Percentiles rank a stretch among this genome's conserved stretches.
Evolutionary conservation across 352 stramenopile species (phyloP).

Genomic region (Pythium pyrilobum): DNA sequence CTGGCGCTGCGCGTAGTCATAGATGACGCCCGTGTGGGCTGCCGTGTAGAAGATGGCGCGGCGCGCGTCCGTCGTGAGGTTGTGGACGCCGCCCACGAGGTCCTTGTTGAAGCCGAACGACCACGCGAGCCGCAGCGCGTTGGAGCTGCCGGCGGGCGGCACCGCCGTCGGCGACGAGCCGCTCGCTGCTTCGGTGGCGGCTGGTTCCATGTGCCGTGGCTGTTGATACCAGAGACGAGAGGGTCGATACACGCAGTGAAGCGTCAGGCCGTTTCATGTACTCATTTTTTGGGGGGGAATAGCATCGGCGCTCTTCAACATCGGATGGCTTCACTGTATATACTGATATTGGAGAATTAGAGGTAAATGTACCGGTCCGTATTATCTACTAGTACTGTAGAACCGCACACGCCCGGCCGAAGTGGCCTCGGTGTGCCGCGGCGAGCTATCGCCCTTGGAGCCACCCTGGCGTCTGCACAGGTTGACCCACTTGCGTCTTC

Average conservation of each 20-base stretch:
- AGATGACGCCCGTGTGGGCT: constrained; percentile 90
- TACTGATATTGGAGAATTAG: not conserved
- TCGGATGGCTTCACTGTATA: not conserved
- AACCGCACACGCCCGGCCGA: not conserved
- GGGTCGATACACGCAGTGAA: not conserved
- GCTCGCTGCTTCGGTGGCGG: not conserved
- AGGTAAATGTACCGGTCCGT: not conserved
- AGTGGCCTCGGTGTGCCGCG: not conserved
- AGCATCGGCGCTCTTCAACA: too few relatives aligned
- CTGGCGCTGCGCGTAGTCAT: constrained; percentile 84
- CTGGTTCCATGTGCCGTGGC: too few relatives aligned
- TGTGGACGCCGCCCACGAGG: constrained; percentile 83
- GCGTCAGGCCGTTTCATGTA: constrained; percentile 2
- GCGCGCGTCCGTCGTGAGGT: constrained; percentile 56
- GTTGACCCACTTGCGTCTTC: constrained; percentile 25
- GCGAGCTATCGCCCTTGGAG: not conserved
- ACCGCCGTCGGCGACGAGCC: not conserved
- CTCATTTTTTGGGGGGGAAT: too few relatives aligned
- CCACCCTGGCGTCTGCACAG: not conserved
- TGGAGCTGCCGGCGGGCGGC: constrained; percentile 20
- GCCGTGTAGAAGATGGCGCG: constrained; percentile 89
- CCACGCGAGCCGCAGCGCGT: constrained; percentile 74
- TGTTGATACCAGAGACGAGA: not conserved
- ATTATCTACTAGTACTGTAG: not conserved
- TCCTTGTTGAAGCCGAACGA: constrained; percentile 92